Conservation (phyloP, 495 filamentous ascomycete species). For the Oidiodendron maius region DNA sequence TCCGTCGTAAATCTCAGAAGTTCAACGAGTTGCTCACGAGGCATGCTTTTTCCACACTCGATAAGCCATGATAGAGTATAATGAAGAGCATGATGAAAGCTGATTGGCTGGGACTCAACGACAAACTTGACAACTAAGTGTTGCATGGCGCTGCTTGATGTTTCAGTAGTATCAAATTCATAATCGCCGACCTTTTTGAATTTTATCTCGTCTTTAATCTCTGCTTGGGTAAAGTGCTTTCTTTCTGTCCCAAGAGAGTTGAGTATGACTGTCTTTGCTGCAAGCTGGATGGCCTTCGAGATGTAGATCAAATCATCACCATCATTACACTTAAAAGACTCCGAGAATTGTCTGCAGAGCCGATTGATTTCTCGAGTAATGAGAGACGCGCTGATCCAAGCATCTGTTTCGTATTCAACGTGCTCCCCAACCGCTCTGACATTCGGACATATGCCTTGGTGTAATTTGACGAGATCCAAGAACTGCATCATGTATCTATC, state of each 20-base stretch:
- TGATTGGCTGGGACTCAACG: conserved; percentile 84
- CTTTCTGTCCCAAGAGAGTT: conserved; percentile 87
- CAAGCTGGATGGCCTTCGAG: conserved; percentile 64
- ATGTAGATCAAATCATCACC: conserved; percentile 58
- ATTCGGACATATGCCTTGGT: conserved; percentile 96
- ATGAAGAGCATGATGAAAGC: conserved; percentile 96
- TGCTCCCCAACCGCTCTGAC: conserved; percentile 87
- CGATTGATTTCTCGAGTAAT: conserved; percentile 93
- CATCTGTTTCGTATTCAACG: conserved; percentile 95
- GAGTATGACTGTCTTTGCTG: conserved; percentile 71
- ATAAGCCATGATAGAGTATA: conserved; percentile 97
- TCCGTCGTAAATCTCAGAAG: conserved; percentile 56
- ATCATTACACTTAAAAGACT: conserved; percentile 66
- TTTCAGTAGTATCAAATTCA: conserved; percentile 60
- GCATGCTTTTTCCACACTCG: conserved; percentile 77
- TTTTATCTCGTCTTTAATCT: conserved; percentile 75
- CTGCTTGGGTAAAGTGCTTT: conserved; percentile 76
- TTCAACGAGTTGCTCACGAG: conserved; percentile 52
- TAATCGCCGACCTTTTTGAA: conserved; percentile 76
- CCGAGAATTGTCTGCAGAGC: conserved; percentile 80
- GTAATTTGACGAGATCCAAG: conserved; percentile 88
- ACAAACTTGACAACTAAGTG: conserved; percentile 77
- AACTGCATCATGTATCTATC: conserved; percentile 88
- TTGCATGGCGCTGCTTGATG: conserved; percentile 29
- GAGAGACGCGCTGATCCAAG: conserved; percentile 93